A percentile compares a stretch with the other conserved stretches of the same genome.
These are phyloP conservation scores for Symbiotaphrina buchneri DNA, from an alignment of 495 filamentous ascomycete species.

Conservation along the genomic window DNA sequence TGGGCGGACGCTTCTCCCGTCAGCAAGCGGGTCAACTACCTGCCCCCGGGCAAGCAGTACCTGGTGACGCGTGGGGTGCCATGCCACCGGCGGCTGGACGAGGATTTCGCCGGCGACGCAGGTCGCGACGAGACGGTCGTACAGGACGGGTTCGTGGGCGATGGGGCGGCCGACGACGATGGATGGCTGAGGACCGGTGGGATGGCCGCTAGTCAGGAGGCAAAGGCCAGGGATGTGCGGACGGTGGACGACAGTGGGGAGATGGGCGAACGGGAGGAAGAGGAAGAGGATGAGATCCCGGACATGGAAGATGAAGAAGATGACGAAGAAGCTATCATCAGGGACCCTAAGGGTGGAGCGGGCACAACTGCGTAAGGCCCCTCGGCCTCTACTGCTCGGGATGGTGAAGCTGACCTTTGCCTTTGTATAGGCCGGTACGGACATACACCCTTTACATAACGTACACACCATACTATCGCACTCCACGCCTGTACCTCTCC, in stretches of 20 bases:
- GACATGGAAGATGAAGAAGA: conserved; percentile 98
- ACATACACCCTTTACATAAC: conserved; percentile 97
- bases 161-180: conserved; percentile 39
- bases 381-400: not conserved
- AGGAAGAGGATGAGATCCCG: conserved; percentile 72
- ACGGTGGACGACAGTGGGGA: conserved; percentile 67
- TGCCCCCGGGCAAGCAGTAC: conserved; percentile 85
- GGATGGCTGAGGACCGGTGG: conserved; percentile 84
- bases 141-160: conserved; percentile 41
- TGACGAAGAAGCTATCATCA: conserved; percentile 91
- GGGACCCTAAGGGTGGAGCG: conserved; percentile 35
- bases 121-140: conserved; percentile 68
- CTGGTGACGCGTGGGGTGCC: conserved; percentile 87
- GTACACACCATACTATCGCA: conserved; percentile 91
- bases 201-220: conserved; percentile 43
- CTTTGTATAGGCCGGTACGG: conserved; percentile 40
- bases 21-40: conserved; percentile 52
- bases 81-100: conserved; percentile 74
- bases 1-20: conserved; percentile 74
- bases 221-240: conserved; percentile 54
- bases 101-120: conserved; percentile 77
- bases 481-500: conserved; percentile 84
- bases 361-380: conserved; percentile 41
- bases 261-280: conserved; percentile 45
- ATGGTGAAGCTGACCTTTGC: conserved; percentile 1